Evolutionary conservation across 331 rosid species (phyloP).

Genomic region (Phaseolus coccineus): DNA sequence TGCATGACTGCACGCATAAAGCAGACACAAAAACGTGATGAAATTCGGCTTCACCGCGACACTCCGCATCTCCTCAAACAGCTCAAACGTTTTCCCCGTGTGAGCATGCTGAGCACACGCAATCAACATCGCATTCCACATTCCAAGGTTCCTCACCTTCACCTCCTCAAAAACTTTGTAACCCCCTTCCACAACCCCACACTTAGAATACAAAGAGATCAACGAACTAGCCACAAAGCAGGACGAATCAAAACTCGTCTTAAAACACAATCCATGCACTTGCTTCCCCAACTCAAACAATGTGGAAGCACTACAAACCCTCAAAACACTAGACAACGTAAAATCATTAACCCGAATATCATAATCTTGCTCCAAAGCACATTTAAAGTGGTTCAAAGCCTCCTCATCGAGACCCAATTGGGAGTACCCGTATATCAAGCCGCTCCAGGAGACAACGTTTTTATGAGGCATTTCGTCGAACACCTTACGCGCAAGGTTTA

Average conservation of each 20-base stretch:
- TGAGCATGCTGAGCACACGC: conserved; percentile 89
- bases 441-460: conserved; percentile 93
- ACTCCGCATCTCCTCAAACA: conserved; percentile 63
- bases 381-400: conserved; percentile 68
- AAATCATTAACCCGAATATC: conserved; percentile 74
- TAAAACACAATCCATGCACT: conserved; percentile 76
- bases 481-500: conserved; percentile 57
- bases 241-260: conserved; percentile 70
- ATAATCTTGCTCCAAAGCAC: conserved; percentile 48
- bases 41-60: conserved; percentile 82
- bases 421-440: conserved; percentile 82
- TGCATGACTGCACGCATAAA: conserved; percentile 89
- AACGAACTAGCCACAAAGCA: conserved; percentile 85
- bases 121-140: conserved; percentile 93
- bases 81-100: conserved; percentile 59
- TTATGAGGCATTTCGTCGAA: conserved; percentile 76
- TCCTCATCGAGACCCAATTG: conserved; percentile 73
- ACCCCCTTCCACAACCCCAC: conserved; percentile 81
- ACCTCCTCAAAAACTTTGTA: conserved; percentile 70
- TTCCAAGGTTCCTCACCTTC: conserved; percentile 70
- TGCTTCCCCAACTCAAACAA: conserved; percentile 79
- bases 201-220: conserved; percentile 74
- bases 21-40: conserved; percentile 76
- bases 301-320: conserved; percentile 72
- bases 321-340: conserved; percentile 75